Evolutionary conservation across 306 rosid genomes (phyloP).

Genomic region (Quercus cerris): DNA sequence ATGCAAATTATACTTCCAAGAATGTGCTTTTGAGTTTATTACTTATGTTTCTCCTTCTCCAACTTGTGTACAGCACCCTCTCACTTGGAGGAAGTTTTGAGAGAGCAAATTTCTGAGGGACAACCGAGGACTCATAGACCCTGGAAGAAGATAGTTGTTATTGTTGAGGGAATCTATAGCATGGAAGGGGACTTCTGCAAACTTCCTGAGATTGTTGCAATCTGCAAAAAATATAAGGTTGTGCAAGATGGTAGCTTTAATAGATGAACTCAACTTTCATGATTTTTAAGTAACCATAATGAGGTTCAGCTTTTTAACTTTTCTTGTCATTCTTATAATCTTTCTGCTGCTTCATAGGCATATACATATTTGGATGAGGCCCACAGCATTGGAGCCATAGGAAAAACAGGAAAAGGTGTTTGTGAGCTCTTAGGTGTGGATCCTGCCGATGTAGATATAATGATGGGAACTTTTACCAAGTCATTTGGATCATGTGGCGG

Average conservation of each 20-base stretch:
- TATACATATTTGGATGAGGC: conserved; percentile 87
- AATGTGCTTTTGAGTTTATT: neutral
- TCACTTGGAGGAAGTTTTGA: conserved; percentile 77
- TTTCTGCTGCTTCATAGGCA: conserved; percentile 30
- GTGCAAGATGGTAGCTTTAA: neutral
- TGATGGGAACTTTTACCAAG: conserved; percentile 96
- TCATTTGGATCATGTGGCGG: conserved; percentile 95
- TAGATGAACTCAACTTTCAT: neutral
- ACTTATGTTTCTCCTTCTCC: neutral
- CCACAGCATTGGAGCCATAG: conserved; percentile 91
- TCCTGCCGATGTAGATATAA: conserved; percentile 72
- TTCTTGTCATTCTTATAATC: neutral
- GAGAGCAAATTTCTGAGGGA: conserved; percentile 90
- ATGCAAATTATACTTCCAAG: no score
- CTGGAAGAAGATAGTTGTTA: conserved; percentile 82
- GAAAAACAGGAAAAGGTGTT: conserved; percentile 54
- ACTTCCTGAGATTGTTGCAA: conserved; percentile 82
- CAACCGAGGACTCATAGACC: conserved; percentile 92
- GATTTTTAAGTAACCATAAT: no score
- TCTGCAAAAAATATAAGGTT: conserved; percentile 85
- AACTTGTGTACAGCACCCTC: conserved; percentile 53
- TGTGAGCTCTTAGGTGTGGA: conserved; percentile 87
- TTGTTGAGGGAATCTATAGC: conserved; percentile 92
- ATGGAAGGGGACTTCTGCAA: conserved; percentile 97
- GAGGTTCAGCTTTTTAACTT: no score